Evolutionary conservation across 2,329 filamentous ascomycete genomes (phyloP), one percentile per base, ranked within the genome.

Genomic region (Trichoderma guizhouense): DNA sequence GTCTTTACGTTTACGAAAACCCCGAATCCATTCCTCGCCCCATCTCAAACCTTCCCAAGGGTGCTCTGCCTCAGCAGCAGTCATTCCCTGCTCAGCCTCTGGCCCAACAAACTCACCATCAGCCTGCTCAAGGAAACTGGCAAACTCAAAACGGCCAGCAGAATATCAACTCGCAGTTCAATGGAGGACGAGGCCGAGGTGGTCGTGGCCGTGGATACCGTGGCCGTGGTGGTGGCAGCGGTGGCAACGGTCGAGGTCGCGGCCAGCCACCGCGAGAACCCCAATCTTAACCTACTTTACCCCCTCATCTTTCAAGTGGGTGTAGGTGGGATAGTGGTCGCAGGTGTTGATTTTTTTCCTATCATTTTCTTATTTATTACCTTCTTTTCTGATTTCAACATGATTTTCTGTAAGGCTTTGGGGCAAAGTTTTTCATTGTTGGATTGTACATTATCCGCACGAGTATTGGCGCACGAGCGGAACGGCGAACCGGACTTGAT

Each of bases 1-100:
- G 93, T 75, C 90, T 99, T 47, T 99, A 99, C 81, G 96, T 99
- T 66, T 99, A 99, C 82, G 97, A 99, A 74, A 93, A 95, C 74
- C 96, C 96, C 1, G 95, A 99, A 79, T 95, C 88, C 72, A 98
- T 99, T 77, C 96, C 97, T 65, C 91, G 95, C 39, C 96, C 96
- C 12, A 85, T 89, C 75, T 87, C 87, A 61, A 88, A 85, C 74
- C 83, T 87, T 73, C 74, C 80, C 74, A 74, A 77, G 72, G 74
- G 76, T 72, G 73, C 77, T 26, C 79, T 79, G 69, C 75, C 76
- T 28, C 78, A 79, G 72, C 79, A 60, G 58, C 72, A 69, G 47
- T 61, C 69, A 18, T 72, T 21, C 26, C 71, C 34, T 43, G 72
- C 24, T 64, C 76, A 73, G 73, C 77, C 73, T 12, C 14, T 26